Percentiles rank a stretch among this genome's conserved stretches.
Evolutionary conservation across 352 stramenopile species (phyloP).

Genomic region (Globisporangium carolinianum): DNA sequence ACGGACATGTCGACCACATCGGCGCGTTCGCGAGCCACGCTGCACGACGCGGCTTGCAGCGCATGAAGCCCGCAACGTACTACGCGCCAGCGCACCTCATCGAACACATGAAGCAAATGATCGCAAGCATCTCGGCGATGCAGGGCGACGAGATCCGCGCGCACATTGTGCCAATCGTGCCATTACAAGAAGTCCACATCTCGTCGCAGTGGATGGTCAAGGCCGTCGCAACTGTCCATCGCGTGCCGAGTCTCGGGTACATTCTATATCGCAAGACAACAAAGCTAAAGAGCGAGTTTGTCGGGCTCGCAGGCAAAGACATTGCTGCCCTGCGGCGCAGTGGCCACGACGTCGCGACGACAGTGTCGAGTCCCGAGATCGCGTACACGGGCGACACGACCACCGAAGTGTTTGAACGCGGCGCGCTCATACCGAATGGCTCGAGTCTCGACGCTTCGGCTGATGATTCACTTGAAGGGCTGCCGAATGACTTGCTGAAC

Average conservation of each 20-base stretch:
- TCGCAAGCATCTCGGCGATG: conserved; percentile 49
- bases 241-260: conserved; percentile 71
- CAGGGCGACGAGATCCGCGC: conserved; percentile 51
- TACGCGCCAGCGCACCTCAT: conserved; percentile 55
- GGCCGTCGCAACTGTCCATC: conserved; percentile 60
- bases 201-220: conserved; percentile 52
- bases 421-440: background rate
- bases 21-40: conserved; percentile 53
- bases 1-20: conserved; percentile 85
- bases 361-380: conserved; percentile 38
- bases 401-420: conserved; percentile 38
- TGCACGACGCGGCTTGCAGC: conserved; percentile 39
- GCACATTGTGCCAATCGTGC: conserved; percentile 37
- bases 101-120: conserved; percentile 39
- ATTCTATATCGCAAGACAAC: conserved; percentile 58
- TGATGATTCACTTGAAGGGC: background rate
- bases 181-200: conserved; percentile 50
- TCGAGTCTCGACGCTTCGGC: background rate
- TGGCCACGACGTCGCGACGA: conserved; percentile 37
- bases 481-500: conserved; percentile 35
- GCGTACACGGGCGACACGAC: conserved; percentile 83
- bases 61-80: conserved; percentile 57
- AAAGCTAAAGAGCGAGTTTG: conserved; percentile 44
- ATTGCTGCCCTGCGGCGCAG: conserved; percentile 39
- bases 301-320: conserved; percentile 25